phyloP scores from a whole-genome alignment of 148 eudicot genomes.

The Hydrangea macrophylla region DNA sequence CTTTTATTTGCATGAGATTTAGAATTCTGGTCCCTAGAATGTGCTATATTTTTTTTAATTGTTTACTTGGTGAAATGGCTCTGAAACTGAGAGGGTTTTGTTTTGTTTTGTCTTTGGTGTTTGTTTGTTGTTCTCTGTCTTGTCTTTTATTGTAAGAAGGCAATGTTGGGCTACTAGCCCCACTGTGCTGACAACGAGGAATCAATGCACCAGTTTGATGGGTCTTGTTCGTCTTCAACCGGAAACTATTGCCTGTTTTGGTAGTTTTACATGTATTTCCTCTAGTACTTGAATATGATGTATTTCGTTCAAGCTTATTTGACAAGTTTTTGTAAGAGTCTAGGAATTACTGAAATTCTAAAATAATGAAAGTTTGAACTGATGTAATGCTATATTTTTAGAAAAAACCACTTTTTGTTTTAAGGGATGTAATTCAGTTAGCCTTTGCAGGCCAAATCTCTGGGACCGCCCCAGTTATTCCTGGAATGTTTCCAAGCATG shows the following conservation, averaged over 20 bases:
- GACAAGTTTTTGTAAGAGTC: constrained; percentile 19
- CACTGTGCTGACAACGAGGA: constrained; percentile 96
- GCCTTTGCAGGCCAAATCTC: constrained; percentile 63
- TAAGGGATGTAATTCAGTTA: constrained; percentile 22
- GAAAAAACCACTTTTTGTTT: background rate
- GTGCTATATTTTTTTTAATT: constrained; percentile 29
- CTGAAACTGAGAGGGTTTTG: constrained; percentile 81
- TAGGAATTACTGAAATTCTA: constrained; percentile 8
- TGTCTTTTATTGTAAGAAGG: constrained; percentile 88
- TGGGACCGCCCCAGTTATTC: constrained; percentile 55
- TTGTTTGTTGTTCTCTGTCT: constrained; percentile 94
- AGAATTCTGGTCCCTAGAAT: constrained; percentile 33
- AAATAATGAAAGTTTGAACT: constrained; percentile 1
- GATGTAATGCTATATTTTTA: too few relatives aligned
- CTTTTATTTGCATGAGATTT: constrained; percentile 29
- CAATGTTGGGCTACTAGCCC: constrained; percentile 95
- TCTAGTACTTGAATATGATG: constrained; percentile 47
- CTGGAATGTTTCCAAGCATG: constrained; percentile 76
- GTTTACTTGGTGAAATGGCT: constrained; percentile 47
- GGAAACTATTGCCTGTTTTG: constrained; percentile 64
- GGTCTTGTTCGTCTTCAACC: constrained; percentile 92
- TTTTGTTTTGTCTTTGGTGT: constrained; percentile 93
- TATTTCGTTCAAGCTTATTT: constrained; percentile 29
- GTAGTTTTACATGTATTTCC: constrained; percentile 50
- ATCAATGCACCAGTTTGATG: constrained; percentile 66